These are phyloP conservation scores for Phaeotremella skinneri DNA, from an alignment of 768 basidiomycete species.

Conservation along the genomic window DNA sequence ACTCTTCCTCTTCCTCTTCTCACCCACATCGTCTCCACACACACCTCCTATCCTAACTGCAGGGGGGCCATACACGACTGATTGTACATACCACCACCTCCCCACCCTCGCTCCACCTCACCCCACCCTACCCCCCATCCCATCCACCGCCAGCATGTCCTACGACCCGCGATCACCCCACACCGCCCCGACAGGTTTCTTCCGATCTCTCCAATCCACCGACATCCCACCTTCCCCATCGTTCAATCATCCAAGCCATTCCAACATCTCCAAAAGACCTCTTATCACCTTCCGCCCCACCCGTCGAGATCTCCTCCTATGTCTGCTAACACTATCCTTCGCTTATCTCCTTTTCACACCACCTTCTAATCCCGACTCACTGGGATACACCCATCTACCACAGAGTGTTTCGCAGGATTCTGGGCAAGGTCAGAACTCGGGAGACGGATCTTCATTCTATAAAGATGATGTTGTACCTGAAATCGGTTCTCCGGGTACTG, in stretches of 20 bases:
- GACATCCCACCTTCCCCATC: constrained; percentile 8
- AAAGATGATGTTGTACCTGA: too few relatives aligned
- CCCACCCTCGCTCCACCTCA: constrained; percentile 30
- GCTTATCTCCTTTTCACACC: constrained; percentile 37
- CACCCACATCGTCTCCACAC: too few relatives aligned
- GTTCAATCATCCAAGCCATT: constrained; percentile 1
- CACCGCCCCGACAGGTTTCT: not conserved
- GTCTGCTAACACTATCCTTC: constrained; percentile 41
- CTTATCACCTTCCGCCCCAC: constrained; percentile 31
- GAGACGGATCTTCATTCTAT: too few relatives aligned
- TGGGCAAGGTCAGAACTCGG: too few relatives aligned
- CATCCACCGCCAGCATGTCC: constrained; percentile 13
- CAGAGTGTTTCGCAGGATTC: too few relatives aligned
- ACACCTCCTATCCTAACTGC: too few relatives aligned
- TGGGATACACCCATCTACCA: not conserved
- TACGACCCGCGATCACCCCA: constrained; percentile 5
- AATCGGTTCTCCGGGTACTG: too few relatives aligned
- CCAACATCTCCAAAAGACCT: not conserved
- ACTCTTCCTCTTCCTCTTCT: too few relatives aligned
- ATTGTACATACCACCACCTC: too few relatives aligned
- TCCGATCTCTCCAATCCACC: constrained; percentile 13
- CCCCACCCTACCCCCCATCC: constrained; percentile 18
- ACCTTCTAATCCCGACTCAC: constrained; percentile 4
- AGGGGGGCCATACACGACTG: too few relatives aligned
- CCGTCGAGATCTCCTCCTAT: constrained; percentile 46